Percentiles rank a stretch among this genome's conserved stretches.
Evolutionary conservation across 805 yeast species (phyloP).

Genomic region (Starmerella vitae): DNA sequence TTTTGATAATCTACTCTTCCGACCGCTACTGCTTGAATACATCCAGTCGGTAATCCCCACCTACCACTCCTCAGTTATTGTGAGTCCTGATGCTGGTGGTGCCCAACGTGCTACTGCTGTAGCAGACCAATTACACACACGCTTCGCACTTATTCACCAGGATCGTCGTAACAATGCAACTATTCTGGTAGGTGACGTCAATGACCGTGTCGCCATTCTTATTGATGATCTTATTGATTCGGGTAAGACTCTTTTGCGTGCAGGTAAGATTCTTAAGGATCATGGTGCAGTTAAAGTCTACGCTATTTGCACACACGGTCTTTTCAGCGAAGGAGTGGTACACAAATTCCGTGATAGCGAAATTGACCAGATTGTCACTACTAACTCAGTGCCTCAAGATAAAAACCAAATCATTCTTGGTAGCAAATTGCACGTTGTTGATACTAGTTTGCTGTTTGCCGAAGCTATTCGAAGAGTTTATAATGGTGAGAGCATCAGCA

Average conservation of each 20-base stretch:
- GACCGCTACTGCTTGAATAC: conserved; percentile 76
- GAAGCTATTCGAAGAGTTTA: conserved; percentile 94
- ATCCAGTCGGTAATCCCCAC: conserved; percentile 66
- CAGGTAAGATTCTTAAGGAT: conserved; percentile 80
- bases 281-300: conserved; percentile 82
- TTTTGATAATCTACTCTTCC: conserved; percentile 83
- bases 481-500: conserved; percentile 90
- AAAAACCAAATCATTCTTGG: conserved; percentile 42
- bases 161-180: conserved; percentile 55
- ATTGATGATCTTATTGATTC: conserved; percentile 93
- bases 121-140: conserved; percentile 78
- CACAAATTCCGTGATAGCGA: conserved; percentile 50
- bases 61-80: conserved; percentile 73
- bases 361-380: conserved; percentile 74
- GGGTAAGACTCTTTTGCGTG: conserved; percentile 78
- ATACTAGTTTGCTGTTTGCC: conserved; percentile 76
- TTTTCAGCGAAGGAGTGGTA: conserved; percentile 84
- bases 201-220: conserved; percentile 71
- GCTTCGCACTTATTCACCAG: conserved; percentile 90
- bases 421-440: conserved; percentile 62
- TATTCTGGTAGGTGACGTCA: conserved; percentile 93
- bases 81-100: conserved; percentile 98
- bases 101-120: conserved; percentile 92
- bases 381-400: conserved; percentile 82
- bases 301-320: conserved; percentile 84